Conservation (phyloP, 495 filamentous ascomycete genomes). For the Sordaria brevicollis region DNA sequence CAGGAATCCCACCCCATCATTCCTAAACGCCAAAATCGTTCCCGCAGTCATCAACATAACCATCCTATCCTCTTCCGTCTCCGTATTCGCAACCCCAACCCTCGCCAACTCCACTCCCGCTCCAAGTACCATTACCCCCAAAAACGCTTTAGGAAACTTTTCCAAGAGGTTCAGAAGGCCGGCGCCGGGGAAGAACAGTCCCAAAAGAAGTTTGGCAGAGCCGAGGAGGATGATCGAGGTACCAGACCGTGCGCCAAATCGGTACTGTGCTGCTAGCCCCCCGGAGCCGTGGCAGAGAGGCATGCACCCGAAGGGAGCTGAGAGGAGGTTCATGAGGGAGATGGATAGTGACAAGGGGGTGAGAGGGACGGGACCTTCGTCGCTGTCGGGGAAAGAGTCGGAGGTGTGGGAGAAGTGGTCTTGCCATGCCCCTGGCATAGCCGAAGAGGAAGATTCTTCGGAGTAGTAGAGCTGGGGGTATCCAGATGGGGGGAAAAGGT, state of each 20-base stretch:
- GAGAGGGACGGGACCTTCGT: slow-evolving; percentile 38
- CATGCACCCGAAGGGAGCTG: slow-evolving; percentile 91
- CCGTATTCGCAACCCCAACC: slow-evolving; percentile 62
- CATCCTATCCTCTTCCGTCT: slow-evolving; percentile 62
- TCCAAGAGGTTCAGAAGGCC: slow-evolving; percentile 53
- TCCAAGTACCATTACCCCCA: slow-evolving; percentile 83
- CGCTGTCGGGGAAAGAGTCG: slow-evolving; percentile 31
- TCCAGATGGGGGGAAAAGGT: slow-evolving; percentile 48
- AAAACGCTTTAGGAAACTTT: slow-evolving; percentile 58
- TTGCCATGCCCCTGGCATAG: not conserved
- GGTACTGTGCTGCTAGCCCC: slow-evolving; percentile 77
- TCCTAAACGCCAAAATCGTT: slow-evolving; percentile 72
- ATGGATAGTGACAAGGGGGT: slow-evolving; percentile 74
- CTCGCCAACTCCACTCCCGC: slow-evolving; percentile 77
- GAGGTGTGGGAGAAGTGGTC: not conserved
- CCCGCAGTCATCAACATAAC: slow-evolving; percentile 84
- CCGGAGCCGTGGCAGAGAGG: slow-evolving; percentile 91
- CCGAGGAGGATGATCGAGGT: slow-evolving; percentile 74
- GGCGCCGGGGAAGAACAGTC: slow-evolving; percentile 59
- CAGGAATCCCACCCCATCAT: slow-evolving; percentile 77
- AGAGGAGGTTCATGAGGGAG: slow-evolving; percentile 67
- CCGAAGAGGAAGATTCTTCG: not conserved
- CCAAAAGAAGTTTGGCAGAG: slow-evolving; percentile 61
- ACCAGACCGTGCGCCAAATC: slow-evolving; percentile 84
- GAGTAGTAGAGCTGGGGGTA: not conserved